These are phyloP conservation scores for Begonia peltatifolia DNA, from an alignment of 306 rosid species.

Conservation along the genomic window DNA sequence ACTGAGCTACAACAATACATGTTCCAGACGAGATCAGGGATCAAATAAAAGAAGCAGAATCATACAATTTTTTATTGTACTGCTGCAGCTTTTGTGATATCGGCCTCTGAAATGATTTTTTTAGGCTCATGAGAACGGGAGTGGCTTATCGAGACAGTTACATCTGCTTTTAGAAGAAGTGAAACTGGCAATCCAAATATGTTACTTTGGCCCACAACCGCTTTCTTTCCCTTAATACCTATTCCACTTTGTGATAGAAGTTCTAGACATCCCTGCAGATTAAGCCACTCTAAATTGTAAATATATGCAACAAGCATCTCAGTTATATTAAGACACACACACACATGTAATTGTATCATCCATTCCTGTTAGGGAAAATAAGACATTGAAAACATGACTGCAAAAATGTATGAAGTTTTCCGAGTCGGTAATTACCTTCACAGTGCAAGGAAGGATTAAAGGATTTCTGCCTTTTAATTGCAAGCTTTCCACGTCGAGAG, in stretches of 20 bases:
- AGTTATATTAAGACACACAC: not conserved
- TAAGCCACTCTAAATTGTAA: not conserved
- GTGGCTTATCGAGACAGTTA: constrained; percentile 69
- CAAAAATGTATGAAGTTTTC: too few species aligned
- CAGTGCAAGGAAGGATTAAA: constrained; percentile 79
- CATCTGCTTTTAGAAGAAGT: constrained; percentile 78
- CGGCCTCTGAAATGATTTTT: constrained; percentile 58
- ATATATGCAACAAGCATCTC: not conserved
- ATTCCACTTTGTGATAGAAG: constrained; percentile 70
- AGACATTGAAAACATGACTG: too few species aligned
- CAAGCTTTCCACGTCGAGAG: constrained; percentile 82
- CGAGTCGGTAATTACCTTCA: constrained; percentile 38
- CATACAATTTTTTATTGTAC: constrained; percentile 79
- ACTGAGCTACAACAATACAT: not conserved
- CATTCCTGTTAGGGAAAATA: too few species aligned
- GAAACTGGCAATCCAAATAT: constrained; percentile 88
- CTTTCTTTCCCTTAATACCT: constrained; percentile 60
- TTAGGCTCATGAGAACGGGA: constrained; percentile 57
- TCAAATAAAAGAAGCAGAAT: not conserved
- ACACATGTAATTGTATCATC: too few species aligned
- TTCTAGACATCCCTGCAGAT: constrained; percentile 69
- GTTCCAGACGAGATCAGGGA: not conserved
- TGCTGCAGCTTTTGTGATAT: constrained; percentile 85
- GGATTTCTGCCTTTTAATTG: constrained; percentile 94
- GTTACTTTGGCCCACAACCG: constrained; percentile 91